Conservation (phyloP, 257 asterid genomes). For the Solanum clarkiae region DNA sequence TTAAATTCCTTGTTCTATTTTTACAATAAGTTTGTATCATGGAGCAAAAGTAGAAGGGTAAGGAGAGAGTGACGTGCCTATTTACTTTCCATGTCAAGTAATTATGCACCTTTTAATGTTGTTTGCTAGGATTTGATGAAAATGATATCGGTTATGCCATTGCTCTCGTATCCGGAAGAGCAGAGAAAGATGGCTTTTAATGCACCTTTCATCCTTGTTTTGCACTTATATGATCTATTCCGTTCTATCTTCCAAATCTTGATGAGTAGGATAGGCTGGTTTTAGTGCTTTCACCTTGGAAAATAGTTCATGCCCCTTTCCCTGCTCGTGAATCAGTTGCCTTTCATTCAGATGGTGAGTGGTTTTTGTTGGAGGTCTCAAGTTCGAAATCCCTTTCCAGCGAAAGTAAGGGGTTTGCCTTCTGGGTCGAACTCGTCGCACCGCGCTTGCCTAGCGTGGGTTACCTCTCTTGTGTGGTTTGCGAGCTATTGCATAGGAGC, state of each 20-base stretch:
- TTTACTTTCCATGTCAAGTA: neutral
- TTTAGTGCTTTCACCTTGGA: neutral
- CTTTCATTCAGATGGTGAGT: neutral
- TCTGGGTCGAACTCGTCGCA: too few species aligned
- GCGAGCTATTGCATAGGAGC: too few species aligned
- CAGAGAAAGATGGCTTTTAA: neutral
- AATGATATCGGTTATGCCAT: neutral
- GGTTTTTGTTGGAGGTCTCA: neutral
- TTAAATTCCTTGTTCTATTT: neutral
- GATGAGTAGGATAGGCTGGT: neutral
- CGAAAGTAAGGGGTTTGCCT: too few species aligned
- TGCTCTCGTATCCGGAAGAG: neutral
- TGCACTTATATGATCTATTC: neutral
- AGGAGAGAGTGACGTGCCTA: neutral
- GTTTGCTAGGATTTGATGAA: neutral
- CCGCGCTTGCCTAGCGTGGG: too few species aligned
- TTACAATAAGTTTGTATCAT: neutral
- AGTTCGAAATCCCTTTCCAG: too few species aligned
- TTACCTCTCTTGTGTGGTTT: too few species aligned
- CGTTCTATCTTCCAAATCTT: neutral
- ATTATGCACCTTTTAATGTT: neutral
- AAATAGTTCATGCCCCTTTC: neutral
- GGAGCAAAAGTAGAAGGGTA: neutral
- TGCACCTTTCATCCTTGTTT: neutral
- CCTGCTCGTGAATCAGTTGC: neutral